Evolutionary conservation across 2,329 filamentous ascomycete species (phyloP).

Genomic region (Penicillium polonicum): DNA sequence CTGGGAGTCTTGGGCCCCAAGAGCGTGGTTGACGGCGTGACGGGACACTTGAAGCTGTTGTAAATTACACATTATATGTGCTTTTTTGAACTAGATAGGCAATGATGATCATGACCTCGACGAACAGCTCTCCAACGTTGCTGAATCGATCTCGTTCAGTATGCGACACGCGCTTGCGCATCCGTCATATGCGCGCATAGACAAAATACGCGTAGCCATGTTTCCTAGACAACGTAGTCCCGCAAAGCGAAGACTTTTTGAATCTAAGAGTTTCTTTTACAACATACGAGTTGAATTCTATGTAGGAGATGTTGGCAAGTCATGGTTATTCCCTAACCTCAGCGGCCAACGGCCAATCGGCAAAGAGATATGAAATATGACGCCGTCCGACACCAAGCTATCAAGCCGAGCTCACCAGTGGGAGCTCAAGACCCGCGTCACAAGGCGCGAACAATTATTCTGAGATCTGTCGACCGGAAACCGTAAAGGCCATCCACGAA

Average conservation of each 20-base stretch:
- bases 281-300: slow-evolving; percentile 8
- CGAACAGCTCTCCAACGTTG: slow-evolving; percentile 7
- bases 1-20: slow-evolving; percentile 80
- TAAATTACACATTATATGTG: slow-evolving; percentile 43
- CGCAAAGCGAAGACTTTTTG: neutral
- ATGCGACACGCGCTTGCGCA: neutral
- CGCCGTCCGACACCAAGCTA: slow-evolving; percentile 57
- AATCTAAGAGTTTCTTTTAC: neutral
- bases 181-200: neutral
- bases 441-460: slow-evolving; percentile 62
- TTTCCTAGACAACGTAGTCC: neutral
- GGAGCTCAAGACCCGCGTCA: slow-evolving; percentile 64
- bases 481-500: slow-evolving; percentile 62
- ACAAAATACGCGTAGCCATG: neutral
- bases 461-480: slow-evolving; percentile 96
- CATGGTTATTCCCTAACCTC: slow-evolving; percentile 92
- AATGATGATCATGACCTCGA: slow-evolving; percentile 22
- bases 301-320: slow-evolving; percentile 61
- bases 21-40: slow-evolving; percentile 82
- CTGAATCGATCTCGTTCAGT: neutral
- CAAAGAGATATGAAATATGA: slow-evolving; percentile 89
- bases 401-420: slow-evolving; percentile 66
- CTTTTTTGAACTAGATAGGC: slow-evolving; percentile 4
- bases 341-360: slow-evolving; percentile 81
- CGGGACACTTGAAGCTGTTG: slow-evolving; percentile 78